phyloP scores from a whole-genome alignment of 2,329 filamentous ascomycete species.

The Alternaria triticina region DNA sequence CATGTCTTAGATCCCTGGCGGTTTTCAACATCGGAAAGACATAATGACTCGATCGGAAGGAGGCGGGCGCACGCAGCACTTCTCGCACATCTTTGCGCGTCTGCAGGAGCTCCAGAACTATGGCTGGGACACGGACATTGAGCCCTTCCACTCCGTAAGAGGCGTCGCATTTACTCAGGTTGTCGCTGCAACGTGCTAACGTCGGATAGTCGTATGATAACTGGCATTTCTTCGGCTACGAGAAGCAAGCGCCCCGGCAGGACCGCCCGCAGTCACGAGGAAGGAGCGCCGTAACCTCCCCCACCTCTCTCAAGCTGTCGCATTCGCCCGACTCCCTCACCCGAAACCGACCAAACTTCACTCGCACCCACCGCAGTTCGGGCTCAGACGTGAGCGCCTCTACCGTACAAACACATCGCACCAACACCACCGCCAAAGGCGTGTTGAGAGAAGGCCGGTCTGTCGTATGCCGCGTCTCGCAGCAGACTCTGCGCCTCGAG shows the following conservation, averaged over 20 bases:
- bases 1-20: slow-evolving; percentile 7
- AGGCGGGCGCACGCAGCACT: slow-evolving; percentile 28
- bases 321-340: slow-evolving; percentile 37
- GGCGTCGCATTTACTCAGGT: neutral
- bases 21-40: slow-evolving; percentile 8
- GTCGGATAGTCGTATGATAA: slow-evolving; percentile 75
- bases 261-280: slow-evolving; percentile 33
- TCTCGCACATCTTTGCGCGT: slow-evolving; percentile 43
- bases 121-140: slow-evolving; percentile 49
- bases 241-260: slow-evolving; percentile 25
- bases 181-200: slow-evolving; percentile 20
- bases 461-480: slow-evolving; percentile 82
- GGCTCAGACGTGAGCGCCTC: slow-evolving; percentile 44
- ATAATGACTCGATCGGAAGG: slow-evolving; percentile 24
- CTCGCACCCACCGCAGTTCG: slow-evolving; percentile 41
- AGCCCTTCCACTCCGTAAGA: slow-evolving; percentile 56
- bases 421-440: slow-evolving; percentile 56
- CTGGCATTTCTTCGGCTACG: slow-evolving; percentile 66
- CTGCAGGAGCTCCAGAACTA: slow-evolving; percentile 50
- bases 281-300: slow-evolving; percentile 32
- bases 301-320: slow-evolving; percentile 32
- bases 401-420: slow-evolving; percentile 57
- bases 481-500: slow-evolving; percentile 82
- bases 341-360: slow-evolving; percentile 29
- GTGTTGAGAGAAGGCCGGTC: slow-evolving; percentile 51